Percentiles rank a stretch among this genome's conserved stretches.
Conservation (phyloP, 805 yeast genomes). For the Hanseniaspora opuntiae region DNA sequence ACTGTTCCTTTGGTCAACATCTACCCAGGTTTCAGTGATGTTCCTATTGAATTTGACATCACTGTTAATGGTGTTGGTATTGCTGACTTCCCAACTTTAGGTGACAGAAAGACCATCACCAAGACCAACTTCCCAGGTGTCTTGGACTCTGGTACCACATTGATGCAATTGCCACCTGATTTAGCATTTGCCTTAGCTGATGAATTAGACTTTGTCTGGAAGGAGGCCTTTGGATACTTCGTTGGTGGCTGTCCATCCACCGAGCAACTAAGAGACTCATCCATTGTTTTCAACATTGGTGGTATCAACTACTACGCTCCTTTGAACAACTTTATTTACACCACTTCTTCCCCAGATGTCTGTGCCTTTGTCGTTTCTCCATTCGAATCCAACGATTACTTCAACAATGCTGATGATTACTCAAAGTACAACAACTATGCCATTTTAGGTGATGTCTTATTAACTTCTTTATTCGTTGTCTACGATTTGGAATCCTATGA, state of each 20-base stretch:
- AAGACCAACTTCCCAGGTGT: conserved; percentile 28
- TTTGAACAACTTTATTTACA: conserved; percentile 24
- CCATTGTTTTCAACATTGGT: conserved; percentile 36
- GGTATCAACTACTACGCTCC: conserved; percentile 46
- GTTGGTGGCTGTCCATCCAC: conserved; percentile 29
- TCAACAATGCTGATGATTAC: not conserved
- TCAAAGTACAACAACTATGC: conserved; percentile 24
- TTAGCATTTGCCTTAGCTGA: conserved; percentile 28
- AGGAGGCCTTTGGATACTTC: conserved; percentile 30
- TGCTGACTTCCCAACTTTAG: conserved; percentile 19
- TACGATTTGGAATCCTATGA: conserved; percentile 37
- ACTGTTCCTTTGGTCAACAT: conserved; percentile 24
- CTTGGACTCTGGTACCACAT: conserved; percentile 34
- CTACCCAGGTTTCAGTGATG: conserved; percentile 13
- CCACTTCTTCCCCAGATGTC: conserved; percentile 19
- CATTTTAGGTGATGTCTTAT: conserved; percentile 41
- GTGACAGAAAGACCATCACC: conserved; percentile 20
- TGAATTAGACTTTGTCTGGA: conserved; percentile 29
- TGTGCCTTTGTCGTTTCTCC: conserved; percentile 35
- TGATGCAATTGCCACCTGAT: conserved; percentile 32
- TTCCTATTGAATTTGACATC: conserved; percentile 24
- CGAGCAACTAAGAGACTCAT: conserved; percentile 17
- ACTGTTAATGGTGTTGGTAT: conserved; percentile 24
- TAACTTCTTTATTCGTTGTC: conserved; percentile 40
- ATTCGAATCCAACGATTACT: conserved; percentile 15